phyloP scores from a whole-genome alignment of 2,329 filamentous ascomycete species.

The Alternaria panax region DNA sequence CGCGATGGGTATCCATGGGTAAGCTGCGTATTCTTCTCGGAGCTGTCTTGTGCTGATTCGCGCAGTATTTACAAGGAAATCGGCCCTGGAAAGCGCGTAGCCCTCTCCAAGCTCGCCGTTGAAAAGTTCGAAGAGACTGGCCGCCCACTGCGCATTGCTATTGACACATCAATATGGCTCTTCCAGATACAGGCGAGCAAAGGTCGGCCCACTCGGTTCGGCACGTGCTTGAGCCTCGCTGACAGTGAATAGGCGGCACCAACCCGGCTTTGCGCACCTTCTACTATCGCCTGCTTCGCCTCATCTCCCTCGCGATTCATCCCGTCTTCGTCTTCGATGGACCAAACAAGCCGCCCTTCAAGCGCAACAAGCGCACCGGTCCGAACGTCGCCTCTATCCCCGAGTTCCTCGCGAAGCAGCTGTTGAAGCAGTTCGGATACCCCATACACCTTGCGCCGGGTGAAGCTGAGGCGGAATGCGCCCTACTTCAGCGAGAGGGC shows the following conservation, averaged over 20 bases:
- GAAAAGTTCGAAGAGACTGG: slow-evolving; percentile 74
- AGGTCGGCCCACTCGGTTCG: slow-evolving; percentile 55
- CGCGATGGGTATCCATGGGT: slow-evolving; percentile 53
- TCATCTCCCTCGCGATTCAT: slow-evolving; percentile 79
- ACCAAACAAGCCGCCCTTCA: slow-evolving; percentile 82
- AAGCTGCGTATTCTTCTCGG: slow-evolving; percentile 4
- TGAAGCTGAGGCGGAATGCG: slow-evolving; percentile 96
- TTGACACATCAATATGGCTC: slow-evolving; percentile 97
- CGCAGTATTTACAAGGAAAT: slow-evolving; percentile 88
- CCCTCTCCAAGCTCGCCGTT: slow-evolving; percentile 82
- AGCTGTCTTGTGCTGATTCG: slow-evolving; percentile 20
- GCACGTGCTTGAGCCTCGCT: slow-evolving; percentile 11
- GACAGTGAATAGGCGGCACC: slow-evolving; percentile 67
- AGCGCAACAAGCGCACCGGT: slow-evolving; percentile 79
- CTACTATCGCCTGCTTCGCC: slow-evolving; percentile 85
- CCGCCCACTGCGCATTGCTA: slow-evolving; percentile 82
- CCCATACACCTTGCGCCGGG: slow-evolving; percentile 85
- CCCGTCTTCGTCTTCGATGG: slow-evolving; percentile 93
- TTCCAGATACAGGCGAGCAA: slow-evolving; percentile 88
- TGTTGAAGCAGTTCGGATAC: slow-evolving; percentile 87
- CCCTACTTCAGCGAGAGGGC: slow-evolving; percentile 79
- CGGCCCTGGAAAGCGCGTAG: slow-evolving; percentile 77
- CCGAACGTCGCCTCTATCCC: slow-evolving; percentile 71
- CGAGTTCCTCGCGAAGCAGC: slow-evolving; percentile 78
- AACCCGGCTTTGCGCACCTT: slow-evolving; percentile 91